These are phyloP conservation scores for Ganoderma leucocontextum DNA, from an alignment of 1,284 basidiomycete species.

Conservation along the genomic window DNA sequence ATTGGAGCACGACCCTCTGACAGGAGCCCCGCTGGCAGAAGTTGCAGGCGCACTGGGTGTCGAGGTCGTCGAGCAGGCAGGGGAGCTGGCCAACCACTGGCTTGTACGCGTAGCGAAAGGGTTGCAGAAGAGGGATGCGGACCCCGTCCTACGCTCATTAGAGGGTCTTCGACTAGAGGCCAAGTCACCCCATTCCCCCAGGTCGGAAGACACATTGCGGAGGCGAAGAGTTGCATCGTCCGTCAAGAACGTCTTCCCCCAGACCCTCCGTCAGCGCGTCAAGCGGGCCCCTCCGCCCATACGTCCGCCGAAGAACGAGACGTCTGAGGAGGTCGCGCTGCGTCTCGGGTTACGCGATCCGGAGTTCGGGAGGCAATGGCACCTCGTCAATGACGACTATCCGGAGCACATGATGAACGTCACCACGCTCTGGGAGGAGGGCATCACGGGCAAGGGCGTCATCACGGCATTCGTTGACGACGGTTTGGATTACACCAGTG, in stretches of 20 bases:
- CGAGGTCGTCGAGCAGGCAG: slow-evolving; percentile 89
- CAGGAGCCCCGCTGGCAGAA: slow-evolving; percentile 62
- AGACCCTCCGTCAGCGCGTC: slow-evolving; percentile 67
- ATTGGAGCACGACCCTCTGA: slow-evolving; percentile 72
- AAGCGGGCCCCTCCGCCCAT: slow-evolving; percentile 77
- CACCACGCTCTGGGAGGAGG: slow-evolving; percentile 85
- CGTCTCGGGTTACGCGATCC: slow-evolving; percentile 87
- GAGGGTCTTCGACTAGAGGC: slow-evolving; percentile 53
- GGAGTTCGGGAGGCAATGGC: slow-evolving; percentile 92
- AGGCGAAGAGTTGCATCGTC: slow-evolving; percentile 58
- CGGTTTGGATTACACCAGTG: slow-evolving; percentile 90
- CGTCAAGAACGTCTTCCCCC: slow-evolving; percentile 64
- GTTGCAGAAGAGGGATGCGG: slow-evolving; percentile 42
- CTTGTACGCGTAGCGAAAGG: slow-evolving; percentile 74
- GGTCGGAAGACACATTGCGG: slow-evolving; percentile 50
- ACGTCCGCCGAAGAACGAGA: slow-evolving; percentile 39
- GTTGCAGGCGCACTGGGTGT: slow-evolving; percentile 74
- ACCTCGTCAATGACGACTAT: slow-evolving; percentile 81
- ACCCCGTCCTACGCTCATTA: slow-evolving; percentile 63
- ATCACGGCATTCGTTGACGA: slow-evolving; percentile 95
- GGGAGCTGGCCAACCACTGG: slow-evolving; percentile 87
- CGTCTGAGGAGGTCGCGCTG: slow-evolving; percentile 60
- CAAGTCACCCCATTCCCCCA: slow-evolving; percentile 38
- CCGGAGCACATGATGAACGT: slow-evolving; percentile 88
- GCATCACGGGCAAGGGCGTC: slow-evolving; percentile 87